Evolutionary conservation across 352 stramenopile species (phyloP).

Genomic region (Peronospora tabacina): DNA sequence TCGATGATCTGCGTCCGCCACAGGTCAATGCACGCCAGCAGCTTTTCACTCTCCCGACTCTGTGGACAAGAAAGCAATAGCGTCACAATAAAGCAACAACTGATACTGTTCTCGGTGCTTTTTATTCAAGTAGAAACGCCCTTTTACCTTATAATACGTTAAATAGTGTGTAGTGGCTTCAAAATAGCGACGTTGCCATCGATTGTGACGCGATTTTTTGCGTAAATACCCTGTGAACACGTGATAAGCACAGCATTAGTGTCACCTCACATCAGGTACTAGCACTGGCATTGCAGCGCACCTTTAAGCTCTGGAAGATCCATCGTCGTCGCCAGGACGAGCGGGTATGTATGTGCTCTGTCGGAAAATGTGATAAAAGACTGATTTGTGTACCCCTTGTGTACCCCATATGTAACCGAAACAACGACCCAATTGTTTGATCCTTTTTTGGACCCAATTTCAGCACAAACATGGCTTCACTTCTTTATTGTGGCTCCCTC

Average conservation of each 20-base stretch:
- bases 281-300: slow-evolving; percentile 9
- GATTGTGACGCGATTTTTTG: slow-evolving; percentile 89
- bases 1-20: slow-evolving; percentile 82
- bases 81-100: not conserved
- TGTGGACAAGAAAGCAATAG: slow-evolving; percentile 10
- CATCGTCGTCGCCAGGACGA: slow-evolving; percentile 29
- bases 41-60: slow-evolving; percentile 79
- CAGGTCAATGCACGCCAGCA: slow-evolving; percentile 83
- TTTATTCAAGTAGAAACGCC: not conserved
- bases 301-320: slow-evolving; percentile 80
- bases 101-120: not conserved
- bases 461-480: no score
- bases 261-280: not conserved
- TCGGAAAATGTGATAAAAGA: slow-evolving; percentile 14
- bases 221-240: slow-evolving; percentile 78
- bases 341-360: not conserved
- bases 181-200: slow-evolving; percentile 96
- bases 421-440: not conserved
- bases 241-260: not conserved
- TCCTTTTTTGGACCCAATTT: not conserved
- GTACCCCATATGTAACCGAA: slow-evolving; percentile 1
- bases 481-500: no score
- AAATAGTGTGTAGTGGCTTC: slow-evolving; percentile 96
- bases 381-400: slow-evolving; percentile 10
- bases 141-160: slow-evolving; percentile 95